Percentiles rank a stretch among this genome's conserved stretches.
phyloP scores from a whole-genome alignment of 768 basidiomycete species.

The Mycena galericulata region DNA sequence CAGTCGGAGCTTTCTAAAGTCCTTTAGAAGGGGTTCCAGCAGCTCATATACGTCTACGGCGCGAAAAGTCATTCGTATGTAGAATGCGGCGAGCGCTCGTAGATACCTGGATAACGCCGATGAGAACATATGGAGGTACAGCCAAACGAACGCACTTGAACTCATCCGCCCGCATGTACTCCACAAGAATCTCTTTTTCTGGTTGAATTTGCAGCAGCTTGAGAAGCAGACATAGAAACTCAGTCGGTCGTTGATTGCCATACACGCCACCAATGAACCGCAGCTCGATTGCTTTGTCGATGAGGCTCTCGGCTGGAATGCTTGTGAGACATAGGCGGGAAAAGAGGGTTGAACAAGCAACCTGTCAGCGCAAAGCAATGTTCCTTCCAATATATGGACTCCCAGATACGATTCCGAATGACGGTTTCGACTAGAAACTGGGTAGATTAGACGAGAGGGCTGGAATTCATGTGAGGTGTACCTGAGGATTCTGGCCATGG shows the following conservation, averaged over 20 bases:
- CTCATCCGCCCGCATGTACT: conserved; percentile 96
- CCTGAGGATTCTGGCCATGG: conserved; percentile 98
- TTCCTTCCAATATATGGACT: conserved; percentile 96
- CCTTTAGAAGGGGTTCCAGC: conserved; percentile 93
- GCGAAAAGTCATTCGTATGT: conserved; percentile 94
- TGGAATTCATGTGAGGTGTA: conserved; percentile 43
- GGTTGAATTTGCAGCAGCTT: conserved; percentile 98
- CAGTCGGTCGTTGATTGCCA: conserved; percentile 94
- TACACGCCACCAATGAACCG: conserved; percentile 93
- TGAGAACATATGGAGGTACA: conserved; percentile 1
- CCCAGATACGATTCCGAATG: conserved; percentile 96
- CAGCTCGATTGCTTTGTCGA: conserved; percentile 91
- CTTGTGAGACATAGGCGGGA: conserved; percentile 2
- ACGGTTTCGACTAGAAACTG: conserved; percentile 97
- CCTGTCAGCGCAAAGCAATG: conserved; percentile 98
- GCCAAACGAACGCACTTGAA: conserved; percentile 83
- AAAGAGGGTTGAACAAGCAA: conserved; percentile 45
- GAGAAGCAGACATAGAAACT: conserved; percentile 91
- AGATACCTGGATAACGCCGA: conserved; percentile 74
- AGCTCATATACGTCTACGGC: conserved; percentile 92
- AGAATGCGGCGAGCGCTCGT: conserved; percentile 92
- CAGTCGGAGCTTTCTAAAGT: conserved; percentile 89
- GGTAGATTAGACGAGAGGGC: conserved; percentile 28
- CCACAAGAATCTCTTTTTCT: conserved; percentile 95
- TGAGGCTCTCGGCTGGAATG: conserved; percentile 88